Evolutionary conservation across 2,329 filamentous ascomycete genomes (phyloP), one percentile per base, ranked within the genome.

Genomic region (Neofusicoccum umdonicola): DNA sequence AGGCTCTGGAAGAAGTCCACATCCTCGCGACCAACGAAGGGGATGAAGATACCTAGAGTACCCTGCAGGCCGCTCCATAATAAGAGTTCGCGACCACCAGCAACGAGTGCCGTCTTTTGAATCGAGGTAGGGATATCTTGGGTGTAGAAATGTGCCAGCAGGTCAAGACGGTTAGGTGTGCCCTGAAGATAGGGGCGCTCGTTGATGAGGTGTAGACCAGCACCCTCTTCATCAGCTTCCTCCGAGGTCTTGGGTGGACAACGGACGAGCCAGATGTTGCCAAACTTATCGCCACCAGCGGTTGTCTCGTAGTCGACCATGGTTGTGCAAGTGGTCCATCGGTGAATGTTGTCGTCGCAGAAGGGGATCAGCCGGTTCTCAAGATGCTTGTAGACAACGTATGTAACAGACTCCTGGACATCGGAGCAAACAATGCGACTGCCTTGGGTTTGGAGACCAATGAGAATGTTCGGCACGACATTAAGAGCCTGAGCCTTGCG

Each of bases 251-350:
- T 95, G 66, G 88, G 83, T 0, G 94, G 93, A 72, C 91, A 95
- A 54, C 95, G 90, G 35, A 99, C 84, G 50, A 99, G 86, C 89
- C 93, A 99, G 15, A 99, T 79, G 72, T 99, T 99, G 66, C 95
- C 96, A 69, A 99, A 99, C 75, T 97, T 98, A 81, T 99, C 95
- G 41, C 94, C 94, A 41, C 94, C 95, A 2, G 93, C 93, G 27
- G 91, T 88, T 1, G 95, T 96, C 76, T 99, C 95, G 77, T 99
- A 99, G 78, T 99, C 95, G 1, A 98, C 89, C 92, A 99, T 97
- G 2, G 93, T 86, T 0, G 91, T 90, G 69, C 91, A 91, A 0
- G 92, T 96, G 1, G 92, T 96, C 91, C 93, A 98, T 37, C 95
- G 88, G 58, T 93, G 85, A 66, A 97, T 85, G 6, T 89, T 90